A percentile compares a stretch with the other conserved stretches of the same genome.
These are phyloP conservation scores for Candida arabinofermentans DNA, from an alignment of 805 yeast species.

Conservation along the genomic window DNA sequence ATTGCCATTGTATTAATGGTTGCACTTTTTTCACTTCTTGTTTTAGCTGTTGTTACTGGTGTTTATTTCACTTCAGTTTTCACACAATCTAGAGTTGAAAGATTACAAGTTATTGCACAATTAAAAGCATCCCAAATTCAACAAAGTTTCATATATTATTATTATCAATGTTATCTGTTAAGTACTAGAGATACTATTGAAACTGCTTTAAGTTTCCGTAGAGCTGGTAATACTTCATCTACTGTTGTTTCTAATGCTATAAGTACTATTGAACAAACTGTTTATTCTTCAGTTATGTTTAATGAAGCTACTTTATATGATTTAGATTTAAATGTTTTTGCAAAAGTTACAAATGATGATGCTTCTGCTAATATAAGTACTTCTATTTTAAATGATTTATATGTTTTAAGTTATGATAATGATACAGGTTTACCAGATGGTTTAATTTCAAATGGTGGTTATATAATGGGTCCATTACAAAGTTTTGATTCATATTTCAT, in stretches of 20 bases:
- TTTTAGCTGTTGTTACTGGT: constrained; percentile 72
- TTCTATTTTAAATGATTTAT: constrained; percentile 39
- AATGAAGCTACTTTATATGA: constrained; percentile 68
- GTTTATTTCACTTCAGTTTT: constrained; percentile 66
- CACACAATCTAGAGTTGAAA: constrained; percentile 59
- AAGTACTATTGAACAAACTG: constrained; percentile 52
- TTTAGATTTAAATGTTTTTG: constrained; percentile 45
- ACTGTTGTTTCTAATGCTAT: constrained; percentile 44
- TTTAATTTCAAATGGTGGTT: constrained; percentile 40
- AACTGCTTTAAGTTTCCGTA: constrained; percentile 53
- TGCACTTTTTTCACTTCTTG: constrained; percentile 58
- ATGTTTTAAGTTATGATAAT: constrained; percentile 22
- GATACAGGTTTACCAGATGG: constrained; percentile 37
- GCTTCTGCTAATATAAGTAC: constrained; percentile 27
- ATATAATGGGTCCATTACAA: constrained; percentile 61
- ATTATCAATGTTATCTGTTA: constrained; percentile 67
- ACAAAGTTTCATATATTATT: constrained; percentile 59
- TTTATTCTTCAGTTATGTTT: constrained; percentile 60
- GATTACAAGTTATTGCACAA: constrained; percentile 74
- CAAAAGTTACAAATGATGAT: constrained; percentile 35
- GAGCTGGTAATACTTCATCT: constrained; percentile 67
- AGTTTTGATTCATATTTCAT: constrained; percentile 48
- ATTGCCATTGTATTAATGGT: constrained; percentile 65
- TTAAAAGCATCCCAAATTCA: constrained; percentile 74
- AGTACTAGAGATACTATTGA: constrained; percentile 59